Base-by-base conservation (phyloP, 139 green algal genomes). In the Picochlorum costavermella region DNA sequence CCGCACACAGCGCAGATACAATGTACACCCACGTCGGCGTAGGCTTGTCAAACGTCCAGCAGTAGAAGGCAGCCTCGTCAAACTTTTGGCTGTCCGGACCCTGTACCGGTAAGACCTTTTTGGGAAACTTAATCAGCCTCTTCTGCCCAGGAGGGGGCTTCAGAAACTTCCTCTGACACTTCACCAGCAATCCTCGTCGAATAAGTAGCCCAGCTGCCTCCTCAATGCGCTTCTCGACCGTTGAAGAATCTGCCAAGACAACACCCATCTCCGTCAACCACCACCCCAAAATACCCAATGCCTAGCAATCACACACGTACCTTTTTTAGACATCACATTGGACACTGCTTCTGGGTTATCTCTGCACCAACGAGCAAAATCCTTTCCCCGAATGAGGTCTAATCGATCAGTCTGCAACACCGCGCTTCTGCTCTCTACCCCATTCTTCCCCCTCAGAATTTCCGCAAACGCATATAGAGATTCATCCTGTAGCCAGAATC, bases 81-180 rank as follows among this genome's bases (percentile, higher is more conserved):
- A 82, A 94, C 1, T 25, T 59, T 65, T 84, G 76, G 29, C 25
- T 33, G 50, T 75, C 60, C 30, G 30, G 58, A 66, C 50, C 12
- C 23, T 20, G 26, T 31, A 75, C 30, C 2, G 36, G 60, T 49
- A 74, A 37, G 40, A 89, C 68, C 60, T 82, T 90, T 6, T 72
- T 70, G 2, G 84, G 83, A 61, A 78, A 90, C 58, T 88, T 90
- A 29, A 83, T 75, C 17, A 88, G 68, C 28, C 73, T 72, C 48
- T 81, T 80, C 50, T 74, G 78, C 51, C 84, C 82, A 3, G 84
- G 84, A 67, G 84, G 85, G 11, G 82, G 77, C 65, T 88, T 90
- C 50, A 86, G 86, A 72, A 75, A 85, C 60, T 79, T 71, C 6
- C 84, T 72, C 4, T 89, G 72, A 17, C 67, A 60, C 5, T 70